These are phyloP conservation scores for Ogataea sp. DNA, from an alignment of 805 yeast species.

Conservation along the genomic window DNA sequence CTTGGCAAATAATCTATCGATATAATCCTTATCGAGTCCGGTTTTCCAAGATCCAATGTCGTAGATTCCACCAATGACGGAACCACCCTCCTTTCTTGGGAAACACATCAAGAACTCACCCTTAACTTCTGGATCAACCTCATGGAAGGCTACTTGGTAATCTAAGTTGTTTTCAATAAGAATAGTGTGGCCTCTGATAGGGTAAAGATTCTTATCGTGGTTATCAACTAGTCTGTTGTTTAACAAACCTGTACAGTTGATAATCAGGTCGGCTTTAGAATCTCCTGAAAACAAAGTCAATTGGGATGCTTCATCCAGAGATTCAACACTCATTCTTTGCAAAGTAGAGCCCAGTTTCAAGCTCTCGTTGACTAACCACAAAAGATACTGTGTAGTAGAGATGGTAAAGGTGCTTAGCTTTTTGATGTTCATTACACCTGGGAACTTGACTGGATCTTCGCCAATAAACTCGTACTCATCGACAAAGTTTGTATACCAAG, in stretches of 20 bases:
- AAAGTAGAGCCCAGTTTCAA: conserved; percentile 37
- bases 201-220: conserved; percentile 36
- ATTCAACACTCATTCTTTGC: conserved; percentile 30
- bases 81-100: conserved; percentile 64
- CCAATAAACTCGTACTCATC: conserved; percentile 28
- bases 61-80: conserved; percentile 50
- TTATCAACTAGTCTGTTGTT: conserved; percentile 40
- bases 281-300: conserved; percentile 10
- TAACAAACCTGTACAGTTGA: conserved; percentile 51
- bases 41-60: conserved; percentile 17
- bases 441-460: conserved; percentile 21
- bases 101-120: conserved; percentile 50
- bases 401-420: conserved; percentile 47
- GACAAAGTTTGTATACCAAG: conserved; percentile 45
- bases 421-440: conserved; percentile 28
- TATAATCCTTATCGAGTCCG: conserved; percentile 39
- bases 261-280: conserved; percentile 29
- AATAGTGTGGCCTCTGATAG: conserved; percentile 55
- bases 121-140: conserved; percentile 19
- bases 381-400: conserved; percentile 48
- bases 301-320: conserved; percentile 34
- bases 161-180: conserved; percentile 38
- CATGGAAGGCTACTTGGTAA: conserved; percentile 27
- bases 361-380: conserved; percentile 39
- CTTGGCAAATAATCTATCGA: conserved; percentile 33